These are phyloP conservation scores for Boletus rubescentipes DNA, from an alignment of 768 basidiomycete species.

Conservation along the genomic window DNA sequence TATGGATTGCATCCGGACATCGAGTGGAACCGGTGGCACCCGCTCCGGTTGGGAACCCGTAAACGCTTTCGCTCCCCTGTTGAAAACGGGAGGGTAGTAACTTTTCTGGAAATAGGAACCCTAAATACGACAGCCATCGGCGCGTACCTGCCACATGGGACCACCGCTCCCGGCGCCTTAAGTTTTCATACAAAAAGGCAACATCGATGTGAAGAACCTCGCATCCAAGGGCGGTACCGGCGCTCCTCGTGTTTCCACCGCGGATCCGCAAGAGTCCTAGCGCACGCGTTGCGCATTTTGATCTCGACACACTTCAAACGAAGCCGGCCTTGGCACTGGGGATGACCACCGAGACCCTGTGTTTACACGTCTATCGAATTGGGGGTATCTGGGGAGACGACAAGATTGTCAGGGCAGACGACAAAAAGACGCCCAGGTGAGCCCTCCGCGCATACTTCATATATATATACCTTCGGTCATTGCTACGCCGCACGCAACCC, in stretches of 20 bases:
- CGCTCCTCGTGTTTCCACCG: background rate
- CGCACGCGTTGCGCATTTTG: background rate
- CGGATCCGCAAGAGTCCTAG: background rate
- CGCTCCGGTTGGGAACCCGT: background rate
- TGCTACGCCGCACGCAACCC: background rate
- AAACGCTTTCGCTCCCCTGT: background rate
- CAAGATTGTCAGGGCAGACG: conserved; percentile 29
- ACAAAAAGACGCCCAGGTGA: conserved; percentile 27
- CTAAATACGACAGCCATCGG: background rate
- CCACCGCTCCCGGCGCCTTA: background rate
- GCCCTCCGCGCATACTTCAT: background rate
- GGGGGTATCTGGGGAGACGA: conserved; percentile 31
- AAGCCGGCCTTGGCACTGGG: background rate
- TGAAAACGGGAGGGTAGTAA: background rate
- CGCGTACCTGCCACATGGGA: conserved; percentile 1
- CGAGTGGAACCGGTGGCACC: background rate
- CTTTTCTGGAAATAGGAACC: background rate
- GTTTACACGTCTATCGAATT: conserved; percentile 29
- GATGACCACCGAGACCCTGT: conserved; percentile 7
- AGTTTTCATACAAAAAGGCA: background rate
- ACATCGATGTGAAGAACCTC: background rate
- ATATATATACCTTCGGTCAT: no score
- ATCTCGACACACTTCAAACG: background rate
- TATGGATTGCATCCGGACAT: background rate
- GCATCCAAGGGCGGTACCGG: background rate